Evolutionary conservation across 495 filamentous ascomycete species (phyloP).

Genomic region (Penicillium verhagenii): DNA sequence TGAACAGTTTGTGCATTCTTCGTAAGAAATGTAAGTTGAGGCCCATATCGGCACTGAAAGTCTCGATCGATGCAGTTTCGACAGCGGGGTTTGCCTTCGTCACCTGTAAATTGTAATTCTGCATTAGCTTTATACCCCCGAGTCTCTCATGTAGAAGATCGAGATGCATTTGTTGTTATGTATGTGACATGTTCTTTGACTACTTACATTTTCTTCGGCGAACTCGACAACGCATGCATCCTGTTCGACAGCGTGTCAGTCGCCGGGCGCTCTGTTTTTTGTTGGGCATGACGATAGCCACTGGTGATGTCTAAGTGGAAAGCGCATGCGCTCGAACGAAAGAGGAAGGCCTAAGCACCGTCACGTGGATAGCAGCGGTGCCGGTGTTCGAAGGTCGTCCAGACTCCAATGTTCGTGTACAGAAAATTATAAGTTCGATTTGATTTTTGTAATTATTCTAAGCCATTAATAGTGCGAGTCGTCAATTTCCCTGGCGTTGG

Average conservation of each 20-base stretch:
- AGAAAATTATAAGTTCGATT: too few relatives aligned
- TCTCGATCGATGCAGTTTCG: conserved; percentile 42
- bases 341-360: conserved; percentile 22
- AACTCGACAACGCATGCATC: conserved; percentile 44
- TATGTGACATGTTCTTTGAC: background rate
- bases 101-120: conserved; percentile 34
- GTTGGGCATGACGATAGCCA: conserved; percentile 16
- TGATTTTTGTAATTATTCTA: too few relatives aligned
- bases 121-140: too few relatives aligned
- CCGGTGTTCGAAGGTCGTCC: too few relatives aligned
- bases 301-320: background rate
- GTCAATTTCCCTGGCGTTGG: too few relatives aligned
- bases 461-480: too few relatives aligned
- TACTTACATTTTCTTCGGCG: conserved; percentile 42
- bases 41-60: conserved; percentile 38
- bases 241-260: conserved; percentile 40
- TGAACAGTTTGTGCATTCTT: conserved; percentile 40
- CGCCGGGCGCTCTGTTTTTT: conserved; percentile 10
- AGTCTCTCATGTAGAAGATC: too few relatives aligned
- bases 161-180: too few relatives aligned
- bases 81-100: conserved; percentile 42
- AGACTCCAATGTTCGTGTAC: too few relatives aligned
- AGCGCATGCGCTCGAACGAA: conserved; percentile 3
- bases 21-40: conserved; percentile 39
- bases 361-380: conserved; percentile 13